A percentile compares a stretch with the other conserved stretches of the same genome.
Evolutionary conservation across 768 basidiomycete species (phyloP).

Genomic region (Suillus luteus): DNA sequence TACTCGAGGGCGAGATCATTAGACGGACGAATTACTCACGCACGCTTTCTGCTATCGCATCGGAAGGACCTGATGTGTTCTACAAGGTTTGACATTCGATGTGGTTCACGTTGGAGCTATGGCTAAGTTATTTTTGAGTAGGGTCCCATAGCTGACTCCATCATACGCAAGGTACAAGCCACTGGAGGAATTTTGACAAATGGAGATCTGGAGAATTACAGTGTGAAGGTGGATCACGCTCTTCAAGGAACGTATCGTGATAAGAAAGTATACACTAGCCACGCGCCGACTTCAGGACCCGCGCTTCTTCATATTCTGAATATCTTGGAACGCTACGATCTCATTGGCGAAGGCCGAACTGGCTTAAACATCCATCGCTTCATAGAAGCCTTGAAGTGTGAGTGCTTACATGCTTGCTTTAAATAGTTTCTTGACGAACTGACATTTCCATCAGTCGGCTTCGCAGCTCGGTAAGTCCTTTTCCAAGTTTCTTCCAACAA

Average conservation of each 20-base stretch:
- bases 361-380: conserved; percentile 74
- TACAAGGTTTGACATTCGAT: conserved; percentile 57
- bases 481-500: neutral
- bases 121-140: conserved; percentile 30
- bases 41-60: conserved; percentile 74
- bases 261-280: conserved; percentile 79
- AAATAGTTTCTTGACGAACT: conserved; percentile 19
- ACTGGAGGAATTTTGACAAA: conserved; percentile 82
- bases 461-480: conserved; percentile 55
- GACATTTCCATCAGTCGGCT: conserved; percentile 48
- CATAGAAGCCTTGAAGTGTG: conserved; percentile 85
- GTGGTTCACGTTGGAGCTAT: conserved; percentile 15
- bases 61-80: conserved; percentile 77
- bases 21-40: conserved; percentile 71
- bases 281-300: conserved; percentile 86
- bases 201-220: conserved; percentile 72
- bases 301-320: conserved; percentile 94
- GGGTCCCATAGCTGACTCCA: conserved; percentile 81
- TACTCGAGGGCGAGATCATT: conserved; percentile 76
- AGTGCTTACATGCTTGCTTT: conserved; percentile 25
- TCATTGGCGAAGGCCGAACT: conserved; percentile 51
- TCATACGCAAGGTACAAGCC: conserved; percentile 66
- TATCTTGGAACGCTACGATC: conserved; percentile 73
- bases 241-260: conserved; percentile 77
- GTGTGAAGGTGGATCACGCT: conserved; percentile 68